A percentile compares a stretch with the other conserved stretches of the same genome.
phyloP scores from a whole-genome alignment of 352 stramenopile genomes.

The Globisporangium spinosum region DNA sequence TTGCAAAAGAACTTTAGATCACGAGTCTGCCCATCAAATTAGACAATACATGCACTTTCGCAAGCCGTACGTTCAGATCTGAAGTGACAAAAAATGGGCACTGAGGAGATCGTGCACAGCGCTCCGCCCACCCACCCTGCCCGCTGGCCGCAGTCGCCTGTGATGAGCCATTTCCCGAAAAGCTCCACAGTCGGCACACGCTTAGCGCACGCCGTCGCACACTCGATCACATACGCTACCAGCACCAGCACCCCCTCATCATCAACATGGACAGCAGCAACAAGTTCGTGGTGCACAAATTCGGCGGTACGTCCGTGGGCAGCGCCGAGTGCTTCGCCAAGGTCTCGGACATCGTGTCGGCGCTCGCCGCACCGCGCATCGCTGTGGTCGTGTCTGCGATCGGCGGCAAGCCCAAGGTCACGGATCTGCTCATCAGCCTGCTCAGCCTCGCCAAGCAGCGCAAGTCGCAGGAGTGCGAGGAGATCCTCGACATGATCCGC shows the following conservation, averaged over 20 bases:
- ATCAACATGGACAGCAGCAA: slow-evolving; percentile 10
- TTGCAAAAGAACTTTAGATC: background rate
- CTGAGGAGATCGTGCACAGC: background rate
- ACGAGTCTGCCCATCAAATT: background rate
- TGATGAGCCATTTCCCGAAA: slow-evolving; percentile 15
- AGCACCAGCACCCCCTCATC: background rate
- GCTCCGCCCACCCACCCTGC: background rate
- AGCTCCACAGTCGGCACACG: slow-evolving; percentile 4
- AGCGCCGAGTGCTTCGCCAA: slow-evolving; percentile 90
- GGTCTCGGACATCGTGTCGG: slow-evolving; percentile 67
- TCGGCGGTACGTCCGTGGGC: slow-evolving; percentile 94
- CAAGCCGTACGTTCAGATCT: slow-evolving; percentile 5
- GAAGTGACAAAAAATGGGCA: slow-evolving; percentile 17
- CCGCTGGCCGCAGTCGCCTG: background rate
- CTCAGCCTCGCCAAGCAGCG: slow-evolving; percentile 86
- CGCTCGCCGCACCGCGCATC: slow-evolving; percentile 42
- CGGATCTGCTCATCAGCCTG: slow-evolving; percentile 92
- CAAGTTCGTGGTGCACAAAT: slow-evolving; percentile 96
- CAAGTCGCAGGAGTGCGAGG: slow-evolving; percentile 62
- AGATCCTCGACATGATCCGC: slow-evolving; percentile 65
- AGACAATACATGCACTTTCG: background rate
- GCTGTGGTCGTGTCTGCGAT: slow-evolving; percentile 94
- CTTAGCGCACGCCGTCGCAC: background rate
- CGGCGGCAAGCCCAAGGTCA: slow-evolving; percentile 95
- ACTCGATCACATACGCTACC: background rate